Evolutionary conservation across 306 rosid species (phyloP).

Genomic region (Mimosa bimucronata): DNA sequence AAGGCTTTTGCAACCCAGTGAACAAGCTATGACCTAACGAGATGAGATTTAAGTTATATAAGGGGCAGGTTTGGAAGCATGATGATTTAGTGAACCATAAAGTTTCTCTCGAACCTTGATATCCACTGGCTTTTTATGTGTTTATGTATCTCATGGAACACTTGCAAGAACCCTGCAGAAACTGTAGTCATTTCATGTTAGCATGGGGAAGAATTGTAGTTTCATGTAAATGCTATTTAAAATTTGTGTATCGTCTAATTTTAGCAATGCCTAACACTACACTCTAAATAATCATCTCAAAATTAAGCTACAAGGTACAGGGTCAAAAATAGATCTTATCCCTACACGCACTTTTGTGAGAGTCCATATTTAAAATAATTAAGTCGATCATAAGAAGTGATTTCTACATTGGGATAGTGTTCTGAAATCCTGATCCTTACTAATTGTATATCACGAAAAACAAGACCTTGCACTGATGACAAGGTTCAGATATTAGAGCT

Average conservation of each 20-base stretch:
- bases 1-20: not conserved
- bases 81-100: not conserved
- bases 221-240: not conserved
- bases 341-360: not conserved
- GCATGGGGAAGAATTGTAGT: not conserved
- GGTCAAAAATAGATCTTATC: not conserved
- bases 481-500: conserved; percentile 1
- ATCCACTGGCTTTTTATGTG: not conserved
- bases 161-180: not conserved
- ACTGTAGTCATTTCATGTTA: not conserved
- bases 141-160: not conserved
- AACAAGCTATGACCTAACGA: not conserved
- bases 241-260: not conserved
- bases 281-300: not conserved
- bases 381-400: conserved; percentile 14
- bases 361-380: not conserved
- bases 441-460: conserved; percentile 4
- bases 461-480: not conserved
- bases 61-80: not conserved
- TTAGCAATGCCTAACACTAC: not conserved
- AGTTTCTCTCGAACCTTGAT: not conserved
- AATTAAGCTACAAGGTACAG: not conserved
- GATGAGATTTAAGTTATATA: conserved; percentile 5
- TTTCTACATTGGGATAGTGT: conserved; percentile 1
- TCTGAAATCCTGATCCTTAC: conserved; percentile 7